phyloP scores from a whole-genome alignment of 2,329 filamentous ascomycete genomes.

The Fusarium sp. region DNA sequence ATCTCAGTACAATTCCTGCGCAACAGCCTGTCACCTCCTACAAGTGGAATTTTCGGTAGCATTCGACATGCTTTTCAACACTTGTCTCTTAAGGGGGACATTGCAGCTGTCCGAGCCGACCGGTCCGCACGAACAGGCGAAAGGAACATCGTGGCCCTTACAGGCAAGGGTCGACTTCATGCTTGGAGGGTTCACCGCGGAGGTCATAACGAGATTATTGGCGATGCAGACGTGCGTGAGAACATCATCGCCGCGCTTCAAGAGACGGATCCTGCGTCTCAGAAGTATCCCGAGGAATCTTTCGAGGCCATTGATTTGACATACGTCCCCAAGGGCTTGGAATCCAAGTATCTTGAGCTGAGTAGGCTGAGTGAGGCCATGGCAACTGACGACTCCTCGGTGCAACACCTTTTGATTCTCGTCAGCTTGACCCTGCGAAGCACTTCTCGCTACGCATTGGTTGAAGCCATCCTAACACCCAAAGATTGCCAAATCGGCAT shows the following conservation, averaged over 20 bases:
- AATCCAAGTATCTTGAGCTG: slow-evolving; percentile 65
- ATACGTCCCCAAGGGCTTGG: slow-evolving; percentile 71
- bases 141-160: slow-evolving; percentile 85
- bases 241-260: slow-evolving; percentile 75
- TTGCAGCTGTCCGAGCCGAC: slow-evolving; percentile 85
- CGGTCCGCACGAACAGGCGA: slow-evolving; percentile 82
- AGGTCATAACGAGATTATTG: slow-evolving; percentile 82
- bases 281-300: slow-evolving; percentile 67
- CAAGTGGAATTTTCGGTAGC: slow-evolving; percentile 83
- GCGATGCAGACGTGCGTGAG: slow-evolving; percentile 79
- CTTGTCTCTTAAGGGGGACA: slow-evolving; percentile 79
- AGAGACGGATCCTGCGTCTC: slow-evolving; percentile 64
- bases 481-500: slow-evolving; percentile 71
- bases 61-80: slow-evolving; percentile 82
- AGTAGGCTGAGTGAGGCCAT: slow-evolving; percentile 67
- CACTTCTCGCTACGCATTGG: slow-evolving; percentile 77
- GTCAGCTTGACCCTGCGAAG: slow-evolving; percentile 69
- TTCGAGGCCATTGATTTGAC: slow-evolving; percentile 87
- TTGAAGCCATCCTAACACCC: slow-evolving; percentile 77
- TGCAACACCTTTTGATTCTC: slow-evolving; percentile 74
- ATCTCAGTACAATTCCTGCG: slow-evolving; percentile 85
- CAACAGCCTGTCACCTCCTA: slow-evolving; percentile 68
- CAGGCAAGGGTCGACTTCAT: slow-evolving; percentile 82
- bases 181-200: slow-evolving; percentile 92
- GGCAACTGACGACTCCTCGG: slow-evolving; percentile 64